Base-by-base conservation (phyloP, 495 filamentous ascomycete genomes). In the Mycothermus thermophilus region DNA sequence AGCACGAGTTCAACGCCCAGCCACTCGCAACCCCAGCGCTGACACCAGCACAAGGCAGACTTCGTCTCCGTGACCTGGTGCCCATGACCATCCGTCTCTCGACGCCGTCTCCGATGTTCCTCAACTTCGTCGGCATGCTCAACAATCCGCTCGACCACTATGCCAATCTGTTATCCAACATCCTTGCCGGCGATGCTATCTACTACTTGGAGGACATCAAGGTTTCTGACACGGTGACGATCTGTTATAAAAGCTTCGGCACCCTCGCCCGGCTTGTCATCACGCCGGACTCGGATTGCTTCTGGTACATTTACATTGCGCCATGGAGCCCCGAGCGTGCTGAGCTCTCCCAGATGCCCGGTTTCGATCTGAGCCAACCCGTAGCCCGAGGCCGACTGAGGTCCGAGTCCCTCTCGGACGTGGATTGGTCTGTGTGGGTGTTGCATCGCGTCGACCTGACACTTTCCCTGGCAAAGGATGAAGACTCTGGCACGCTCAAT, bases 331-430 rank as follows among this genome's bases (percentile, higher is more conserved):
- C 14, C 14, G 6, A 15, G 1, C 42, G 32, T 2, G 16, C 10
- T 4, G 3, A 27, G 2, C 34, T 37, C 26, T 24, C 37, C 4
- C 18, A 10, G 17, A n/a, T n/a, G n/a, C n/a, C n/a, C n/a, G n/a
- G 4, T 1, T 42, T 42, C 37, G 44, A 62, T n/a, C 64, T 71
- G 7, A 13, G 40, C n/a, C 77, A 75, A 70, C 51, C 72, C 21
- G 40, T 78, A 46, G 74, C 18, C 40, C 34, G 27, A 6, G 33
- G 35, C 3, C 27, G 25, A 8, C 4, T 34, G 12, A 2, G 8
- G 12, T 12, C 15, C 7, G 21, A 19, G 3, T 22, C 18, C 14
- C 3, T n/a, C 6, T 4, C 3, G 6, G 8, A 11, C 31, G 12
- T 20, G 0, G 18, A 29, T 4, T 40, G 37, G 67, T 31, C 53